phyloP scores from a whole-genome alignment of 176 grass and related monocot genomes.

The Cocos nucifera region DNA sequence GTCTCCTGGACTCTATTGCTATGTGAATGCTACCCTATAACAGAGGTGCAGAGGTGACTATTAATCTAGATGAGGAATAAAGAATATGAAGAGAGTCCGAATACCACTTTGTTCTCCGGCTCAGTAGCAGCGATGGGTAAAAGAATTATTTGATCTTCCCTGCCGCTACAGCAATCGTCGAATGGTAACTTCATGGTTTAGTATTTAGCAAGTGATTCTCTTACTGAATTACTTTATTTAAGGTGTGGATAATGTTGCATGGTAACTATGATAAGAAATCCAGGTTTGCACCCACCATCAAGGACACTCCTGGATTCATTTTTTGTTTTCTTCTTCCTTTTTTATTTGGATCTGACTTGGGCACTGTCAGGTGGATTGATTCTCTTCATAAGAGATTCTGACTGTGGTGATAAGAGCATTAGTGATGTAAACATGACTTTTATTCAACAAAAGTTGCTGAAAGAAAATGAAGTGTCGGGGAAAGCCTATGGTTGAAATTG shows the following conservation, averaged over 20 bases:
- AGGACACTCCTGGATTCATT: slow-evolving; percentile 3
- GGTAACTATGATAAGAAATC: background rate
- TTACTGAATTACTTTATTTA: background rate
- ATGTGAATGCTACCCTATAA: background rate
- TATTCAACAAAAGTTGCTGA: slow-evolving; percentile 1
- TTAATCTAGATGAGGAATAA: background rate
- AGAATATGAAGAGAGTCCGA: background rate
- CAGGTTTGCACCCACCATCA: background rate
- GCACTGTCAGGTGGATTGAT: background rate
- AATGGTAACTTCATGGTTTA: no score
- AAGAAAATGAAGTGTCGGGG: slow-evolving; percentile 9
- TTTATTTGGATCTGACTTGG: no score
- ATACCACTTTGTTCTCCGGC: background rate
- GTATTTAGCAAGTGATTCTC: no score
- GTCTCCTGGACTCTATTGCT: background rate
- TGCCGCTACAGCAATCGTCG: no score
- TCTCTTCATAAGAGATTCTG: background rate
- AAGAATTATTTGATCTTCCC: background rate
- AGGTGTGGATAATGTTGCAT: background rate
- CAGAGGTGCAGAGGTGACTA: background rate
- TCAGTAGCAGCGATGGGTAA: background rate
- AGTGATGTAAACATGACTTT: background rate
- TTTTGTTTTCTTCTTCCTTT: background rate
- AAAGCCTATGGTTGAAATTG: slow-evolving; percentile 6
- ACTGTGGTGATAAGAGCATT: background rate